Base-by-base conservation (phyloP, 805 yeast species). In the Kluyveromyces aestuarii region DNA sequence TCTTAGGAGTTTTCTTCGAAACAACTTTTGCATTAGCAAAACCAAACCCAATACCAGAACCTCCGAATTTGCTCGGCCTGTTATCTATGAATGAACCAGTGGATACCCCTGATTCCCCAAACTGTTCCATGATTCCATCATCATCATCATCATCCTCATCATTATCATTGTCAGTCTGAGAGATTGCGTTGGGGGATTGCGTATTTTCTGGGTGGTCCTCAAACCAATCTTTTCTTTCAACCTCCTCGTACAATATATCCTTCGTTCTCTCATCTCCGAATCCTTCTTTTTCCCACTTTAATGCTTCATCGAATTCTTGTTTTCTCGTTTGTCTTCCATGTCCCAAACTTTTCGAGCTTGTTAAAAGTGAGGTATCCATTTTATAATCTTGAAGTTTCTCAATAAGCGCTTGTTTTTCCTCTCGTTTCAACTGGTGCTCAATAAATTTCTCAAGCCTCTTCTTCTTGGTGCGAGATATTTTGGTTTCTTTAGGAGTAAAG, bases 371-470 rank as follows among this genome's bases (percentile, higher is more conserved):
- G 0, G 96, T 80, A 60, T 90, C 96, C 43, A 91, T 75, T 35
- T 70, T 69, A 8, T 77, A 70, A 27, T 74, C 75, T 45, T 82
- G 76, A 40, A 91, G 71, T 63, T 88, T 89, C 54, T 83, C 81
- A 40, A 91, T 70, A 47, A 91, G 70, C 2, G 77, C 75, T 56
- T 85, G 85, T 65, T 86, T 86, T 67, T 91, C 98, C 63, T 91
- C 96, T 61, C 95, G 72, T 59, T 84, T 84, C 56, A 89, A 61
- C 63, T 89, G 96, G 67, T 87, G 95, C 50, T 89, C 95, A 37
- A 91, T 88, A 65, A 88, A 91, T 66, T 91, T 91, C 52, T 91
- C 97, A 41, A 91, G 69, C 50, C 98, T 69, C 85, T 80, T 77
- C 72, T 74, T 77, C 71, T 91, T 84, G 44, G 83, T 76, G 45